Evolutionary conservation across 352 stramenopile species (phyloP).

Genomic region (Phytophthora colocasiae): DNA sequence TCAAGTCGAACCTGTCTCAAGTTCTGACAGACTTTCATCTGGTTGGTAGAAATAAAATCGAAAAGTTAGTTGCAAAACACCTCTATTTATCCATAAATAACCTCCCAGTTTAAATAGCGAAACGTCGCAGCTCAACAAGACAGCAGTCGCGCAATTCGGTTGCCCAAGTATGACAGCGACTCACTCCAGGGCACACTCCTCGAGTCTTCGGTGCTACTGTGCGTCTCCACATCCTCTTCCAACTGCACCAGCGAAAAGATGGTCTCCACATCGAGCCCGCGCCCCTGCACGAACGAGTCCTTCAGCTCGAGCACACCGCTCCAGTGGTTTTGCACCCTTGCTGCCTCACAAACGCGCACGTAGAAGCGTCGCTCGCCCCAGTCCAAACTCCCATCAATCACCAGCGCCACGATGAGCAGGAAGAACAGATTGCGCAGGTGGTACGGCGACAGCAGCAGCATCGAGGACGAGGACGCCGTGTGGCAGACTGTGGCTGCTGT

Average conservation of each 20-base stretch:
- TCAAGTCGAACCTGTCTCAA: too few relatives aligned
- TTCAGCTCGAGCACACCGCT: conserved; percentile 46
- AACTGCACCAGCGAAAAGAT: conserved; percentile 47
- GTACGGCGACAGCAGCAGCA: conserved; percentile 21
- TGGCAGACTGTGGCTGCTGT: background rate
- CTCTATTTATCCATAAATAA: background rate
- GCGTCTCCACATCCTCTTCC: conserved; percentile 17
- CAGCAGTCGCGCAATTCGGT: conserved; percentile 36
- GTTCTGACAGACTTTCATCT: too few relatives aligned
- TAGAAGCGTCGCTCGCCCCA: conserved; percentile 53
- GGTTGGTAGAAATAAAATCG: background rate
- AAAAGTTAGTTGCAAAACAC: too few relatives aligned
- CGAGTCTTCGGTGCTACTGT: conserved; percentile 18
- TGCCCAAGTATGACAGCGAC: conserved; percentile 36
- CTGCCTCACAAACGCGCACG: conserved; percentile 49
- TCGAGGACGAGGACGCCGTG: background rate
- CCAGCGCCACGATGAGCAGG: conserved; percentile 48
- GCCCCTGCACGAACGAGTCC: conserved; percentile 46
- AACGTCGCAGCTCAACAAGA: conserved; percentile 42
- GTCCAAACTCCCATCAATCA: conserved; percentile 58
- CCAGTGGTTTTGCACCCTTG: conserved; percentile 47
- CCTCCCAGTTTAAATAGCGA: background rate
- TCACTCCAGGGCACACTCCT: conserved; percentile 32
- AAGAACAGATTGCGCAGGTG: conserved; percentile 55
- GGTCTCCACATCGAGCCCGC: conserved; percentile 42